Conservation (phyloP, 495 filamentous ascomycete species). For the Podospora fimiseda region DNA sequence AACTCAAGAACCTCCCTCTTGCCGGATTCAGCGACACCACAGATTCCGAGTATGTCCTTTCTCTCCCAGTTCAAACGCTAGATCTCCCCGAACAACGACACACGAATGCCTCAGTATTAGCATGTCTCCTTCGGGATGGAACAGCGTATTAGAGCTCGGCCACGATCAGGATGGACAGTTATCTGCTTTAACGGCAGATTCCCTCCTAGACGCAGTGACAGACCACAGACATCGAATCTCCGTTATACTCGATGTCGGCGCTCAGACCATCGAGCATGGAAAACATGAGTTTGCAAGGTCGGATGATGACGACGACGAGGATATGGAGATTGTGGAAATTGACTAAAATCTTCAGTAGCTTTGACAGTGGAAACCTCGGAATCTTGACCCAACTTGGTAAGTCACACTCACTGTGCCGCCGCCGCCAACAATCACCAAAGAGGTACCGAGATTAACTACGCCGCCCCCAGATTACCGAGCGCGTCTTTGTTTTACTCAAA, state of each 20-base stretch:
- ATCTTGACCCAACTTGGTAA: no score
- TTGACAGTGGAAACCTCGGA: no score
- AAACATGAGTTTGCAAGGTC: conserved; percentile 46
- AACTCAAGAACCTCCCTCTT: conserved; percentile 41
- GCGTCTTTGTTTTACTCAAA: no score
- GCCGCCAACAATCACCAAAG: no score
- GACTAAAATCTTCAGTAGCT: no score
- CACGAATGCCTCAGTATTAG: conserved; percentile 61
- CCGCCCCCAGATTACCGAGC: no score
- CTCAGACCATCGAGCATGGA: conserved; percentile 60
- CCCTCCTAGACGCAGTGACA: conserved; percentile 41
- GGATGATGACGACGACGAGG: conserved; percentile 33
- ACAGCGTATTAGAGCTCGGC: conserved; percentile 36
- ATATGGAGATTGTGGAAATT: no score
- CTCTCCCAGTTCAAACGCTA: conserved; percentile 47
- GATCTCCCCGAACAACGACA: conserved; percentile 52
- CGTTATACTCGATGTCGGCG: conserved; percentile 70
- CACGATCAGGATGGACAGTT: not conserved
- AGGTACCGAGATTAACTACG: no score
- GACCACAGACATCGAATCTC: conserved; percentile 34
- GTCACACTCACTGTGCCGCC: no score
- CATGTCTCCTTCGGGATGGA: conserved; percentile 50
- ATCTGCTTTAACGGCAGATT: conserved; percentile 31
- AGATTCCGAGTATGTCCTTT: conserved; percentile 53
- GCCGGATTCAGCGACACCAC: conserved; percentile 73